Percentiles rank a stretch among this genome's conserved stretches.
These are phyloP conservation scores for Globisporangium recalcitrans DNA, from an alignment of 352 stramenopile species.

Conservation along the genomic window DNA sequence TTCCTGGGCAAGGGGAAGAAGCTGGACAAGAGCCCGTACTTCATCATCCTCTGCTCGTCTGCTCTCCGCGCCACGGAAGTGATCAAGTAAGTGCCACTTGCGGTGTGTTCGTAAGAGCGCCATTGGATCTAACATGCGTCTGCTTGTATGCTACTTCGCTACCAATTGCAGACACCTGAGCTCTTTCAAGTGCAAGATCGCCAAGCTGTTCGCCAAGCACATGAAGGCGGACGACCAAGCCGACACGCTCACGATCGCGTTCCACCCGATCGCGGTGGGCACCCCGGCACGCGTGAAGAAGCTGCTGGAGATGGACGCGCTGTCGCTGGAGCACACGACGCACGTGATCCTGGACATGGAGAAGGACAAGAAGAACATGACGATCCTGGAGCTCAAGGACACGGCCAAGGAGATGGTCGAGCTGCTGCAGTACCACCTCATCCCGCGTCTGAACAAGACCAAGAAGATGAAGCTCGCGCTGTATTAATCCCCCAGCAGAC, in stretches of 20 bases:
- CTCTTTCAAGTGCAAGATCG: constrained; percentile 87
- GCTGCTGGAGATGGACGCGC: constrained; percentile 64
- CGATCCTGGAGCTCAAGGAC: constrained; percentile 80
- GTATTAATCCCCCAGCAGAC: constrained; percentile 33
- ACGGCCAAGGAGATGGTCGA: constrained; percentile 78
- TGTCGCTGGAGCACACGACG: constrained; percentile 77
- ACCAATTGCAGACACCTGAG: constrained; percentile 43
- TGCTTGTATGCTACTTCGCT: not conserved
- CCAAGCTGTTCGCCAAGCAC: constrained; percentile 96
- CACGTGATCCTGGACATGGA: constrained; percentile 84
- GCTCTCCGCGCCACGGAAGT: constrained; percentile 89
- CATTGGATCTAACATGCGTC: too few relatives aligned
- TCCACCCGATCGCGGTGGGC: constrained; percentile 74
- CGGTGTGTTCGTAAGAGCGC: too few relatives aligned
- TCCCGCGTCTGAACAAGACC: constrained; percentile 51
- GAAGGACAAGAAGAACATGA: constrained; percentile 85
- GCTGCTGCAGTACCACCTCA: constrained; percentile 69
- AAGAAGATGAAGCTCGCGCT: constrained; percentile 71
- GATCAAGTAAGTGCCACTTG: constrained; percentile 70
- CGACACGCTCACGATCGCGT: constrained; percentile 66
- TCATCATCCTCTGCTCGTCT: constrained; percentile 90
- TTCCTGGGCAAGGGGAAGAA: constrained; percentile 73
- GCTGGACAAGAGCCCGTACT: constrained; percentile 86
- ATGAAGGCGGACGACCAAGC: constrained; percentile 89
- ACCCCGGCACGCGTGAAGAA: constrained; percentile 76